phyloP scores from a whole-genome alignment of 345 rosid genomes.

The Camelina hispida region DNA sequence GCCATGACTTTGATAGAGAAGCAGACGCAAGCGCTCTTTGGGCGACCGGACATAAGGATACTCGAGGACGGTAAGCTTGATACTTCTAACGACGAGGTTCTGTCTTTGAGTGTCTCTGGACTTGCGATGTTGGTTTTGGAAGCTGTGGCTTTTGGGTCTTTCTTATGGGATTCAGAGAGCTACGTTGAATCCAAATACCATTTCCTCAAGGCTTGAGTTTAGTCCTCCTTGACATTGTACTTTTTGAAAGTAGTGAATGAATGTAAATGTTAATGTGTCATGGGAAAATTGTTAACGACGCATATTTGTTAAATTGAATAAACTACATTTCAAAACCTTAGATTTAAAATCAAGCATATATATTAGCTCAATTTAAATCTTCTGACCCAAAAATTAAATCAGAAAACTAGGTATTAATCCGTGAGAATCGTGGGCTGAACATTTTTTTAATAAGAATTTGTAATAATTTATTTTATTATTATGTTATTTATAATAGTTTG shows the following conservation, averaged over 20 bases:
- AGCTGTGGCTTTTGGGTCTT: slow-evolving; percentile 90
- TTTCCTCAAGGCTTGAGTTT: slow-evolving; percentile 60
- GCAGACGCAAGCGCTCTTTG: slow-evolving; percentile 92
- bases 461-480: too few species aligned
- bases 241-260: slow-evolving; percentile 31
- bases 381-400: too few species aligned
- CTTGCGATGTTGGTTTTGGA: slow-evolving; percentile 87
- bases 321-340: slow-evolving; percentile 14
- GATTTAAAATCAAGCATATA: neutral
- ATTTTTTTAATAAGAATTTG: too few species aligned
- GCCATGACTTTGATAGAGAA: slow-evolving; percentile 80
- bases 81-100: slow-evolving; percentile 61
- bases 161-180: slow-evolving; percentile 90
- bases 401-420: too few species aligned
- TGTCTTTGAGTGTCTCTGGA: slow-evolving; percentile 66
- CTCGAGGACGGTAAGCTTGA: slow-evolving; percentile 80
- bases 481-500: too few species aligned
- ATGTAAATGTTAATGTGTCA: slow-evolving; percentile 38
- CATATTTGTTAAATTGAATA: slow-evolving; percentile 7
- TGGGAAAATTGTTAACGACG: slow-evolving; percentile 22
- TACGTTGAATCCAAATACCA: slow-evolving; percentile 82
- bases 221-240: slow-evolving; percentile 17
- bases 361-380: neutral
- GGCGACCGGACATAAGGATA: slow-evolving; percentile 76
- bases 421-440: too few species aligned